Percentiles rank a stretch among this genome's conserved stretches.
Conservation (phyloP, 2,329 filamentous ascomycete species). For the Xylaria sp. region DNA sequence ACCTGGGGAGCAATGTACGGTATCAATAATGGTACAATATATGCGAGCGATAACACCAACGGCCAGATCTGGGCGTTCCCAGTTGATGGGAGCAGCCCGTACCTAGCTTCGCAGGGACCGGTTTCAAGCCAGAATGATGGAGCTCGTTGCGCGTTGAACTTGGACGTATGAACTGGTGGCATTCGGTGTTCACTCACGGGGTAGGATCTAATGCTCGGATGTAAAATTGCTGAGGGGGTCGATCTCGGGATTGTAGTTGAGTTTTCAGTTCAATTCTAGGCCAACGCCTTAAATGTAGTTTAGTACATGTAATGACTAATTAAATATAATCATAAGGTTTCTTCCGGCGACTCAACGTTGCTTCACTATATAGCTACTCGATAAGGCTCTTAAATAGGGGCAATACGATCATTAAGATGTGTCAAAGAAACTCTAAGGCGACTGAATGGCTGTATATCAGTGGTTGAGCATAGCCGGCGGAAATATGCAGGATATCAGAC, state of each 20-base stretch:
- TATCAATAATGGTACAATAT: slow-evolving; percentile 37
- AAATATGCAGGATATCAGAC: too few species aligned
- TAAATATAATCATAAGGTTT: background rate
- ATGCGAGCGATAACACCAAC: slow-evolving; percentile 37
- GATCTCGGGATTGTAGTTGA: background rate
- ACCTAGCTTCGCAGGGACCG: slow-evolving; percentile 31
- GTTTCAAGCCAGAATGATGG: slow-evolving; percentile 37
- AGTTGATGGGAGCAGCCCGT: slow-evolving; percentile 24
- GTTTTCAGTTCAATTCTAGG: background rate
- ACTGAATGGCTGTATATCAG: too few species aligned
- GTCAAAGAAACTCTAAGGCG: too few species aligned
- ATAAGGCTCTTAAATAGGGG: too few species aligned
- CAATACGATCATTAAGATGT: too few species aligned
- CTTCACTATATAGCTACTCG: too few species aligned
- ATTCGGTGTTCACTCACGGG: background rate
- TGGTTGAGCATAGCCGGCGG: too few species aligned
- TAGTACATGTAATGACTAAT: background rate
- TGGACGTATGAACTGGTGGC: slow-evolving; percentile 14
- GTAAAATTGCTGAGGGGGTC: background rate
- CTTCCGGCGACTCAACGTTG: background rate
- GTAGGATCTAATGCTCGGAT: background rate
- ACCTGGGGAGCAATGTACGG: slow-evolving; percentile 37
- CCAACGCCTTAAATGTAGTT: background rate
- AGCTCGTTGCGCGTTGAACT: slow-evolving; percentile 37
- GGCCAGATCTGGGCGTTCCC: slow-evolving; percentile 38